A percentile compares a stretch with the other conserved stretches of the same genome.
Conservation (phyloP, 352 stramenopile genomes). For the Pythium dissotocum region DNA sequence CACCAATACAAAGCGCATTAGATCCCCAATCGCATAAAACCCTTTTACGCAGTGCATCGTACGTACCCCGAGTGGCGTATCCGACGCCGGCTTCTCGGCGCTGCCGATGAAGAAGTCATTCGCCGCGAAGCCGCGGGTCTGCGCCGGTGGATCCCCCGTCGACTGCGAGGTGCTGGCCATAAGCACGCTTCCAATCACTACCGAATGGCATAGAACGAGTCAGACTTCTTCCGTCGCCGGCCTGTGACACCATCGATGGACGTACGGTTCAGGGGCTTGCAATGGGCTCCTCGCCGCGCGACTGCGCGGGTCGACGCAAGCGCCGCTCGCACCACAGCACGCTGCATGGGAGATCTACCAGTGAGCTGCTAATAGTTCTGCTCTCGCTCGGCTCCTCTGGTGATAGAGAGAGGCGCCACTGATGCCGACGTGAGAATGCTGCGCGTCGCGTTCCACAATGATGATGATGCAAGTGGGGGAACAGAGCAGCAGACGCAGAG, state of each 20-base stretch:
- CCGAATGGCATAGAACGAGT: not conserved
- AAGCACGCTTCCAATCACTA: not conserved
- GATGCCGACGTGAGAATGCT: constrained; percentile 23
- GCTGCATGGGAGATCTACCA: constrained; percentile 11
- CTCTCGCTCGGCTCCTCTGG: not conserved
- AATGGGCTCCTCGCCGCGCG: not conserved
- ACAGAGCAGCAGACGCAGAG: not conserved
- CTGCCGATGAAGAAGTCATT: constrained; percentile 31
- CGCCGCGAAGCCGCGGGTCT: constrained; percentile 26
- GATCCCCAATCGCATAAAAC: not conserved
- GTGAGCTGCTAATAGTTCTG: not conserved
- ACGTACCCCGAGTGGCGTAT: constrained; percentile 20
- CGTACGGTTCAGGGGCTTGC: not conserved
- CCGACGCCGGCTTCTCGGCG: constrained; percentile 19
- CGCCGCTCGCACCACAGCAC: constrained; percentile 13
- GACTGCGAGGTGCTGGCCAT: not conserved
- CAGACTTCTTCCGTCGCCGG: not conserved
- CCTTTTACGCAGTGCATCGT: not conserved
- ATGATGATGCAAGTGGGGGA: constrained; percentile 19
- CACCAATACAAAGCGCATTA: not conserved
- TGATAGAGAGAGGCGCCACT: not conserved
- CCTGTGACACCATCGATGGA: not conserved
- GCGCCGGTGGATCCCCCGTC: not conserved
- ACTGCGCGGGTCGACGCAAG: not conserved
- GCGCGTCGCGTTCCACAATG: constrained; percentile 17